Evolutionary conservation across 805 yeast genomes (phyloP).

Genomic region (Wickerhamomyces canadensis): DNA sequence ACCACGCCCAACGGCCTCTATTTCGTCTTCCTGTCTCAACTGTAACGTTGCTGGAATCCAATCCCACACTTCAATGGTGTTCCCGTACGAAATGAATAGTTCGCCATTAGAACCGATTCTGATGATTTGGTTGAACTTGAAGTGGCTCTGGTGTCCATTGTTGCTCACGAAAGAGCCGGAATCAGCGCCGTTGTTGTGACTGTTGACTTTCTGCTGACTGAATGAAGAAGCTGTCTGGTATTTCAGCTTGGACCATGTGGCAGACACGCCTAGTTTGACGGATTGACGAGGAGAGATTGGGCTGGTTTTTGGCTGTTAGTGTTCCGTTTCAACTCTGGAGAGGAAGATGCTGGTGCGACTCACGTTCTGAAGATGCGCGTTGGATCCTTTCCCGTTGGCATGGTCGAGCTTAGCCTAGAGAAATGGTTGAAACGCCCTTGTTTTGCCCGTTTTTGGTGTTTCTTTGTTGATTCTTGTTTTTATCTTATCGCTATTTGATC

Average conservation of each 20-base stretch:
- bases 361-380: slow-evolving; percentile 23
- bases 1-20: slow-evolving; percentile 3
- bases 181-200: not conserved
- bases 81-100: slow-evolving; percentile 24
- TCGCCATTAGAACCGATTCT: slow-evolving; percentile 37
- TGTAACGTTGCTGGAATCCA: slow-evolving; percentile 28
- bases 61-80: slow-evolving; percentile 34
- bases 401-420: slow-evolving; percentile 1
- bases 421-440: no score
- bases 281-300: slow-evolving; percentile 20
- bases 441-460: no score
- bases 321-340: slow-evolving; percentile 1
- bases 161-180: no score
- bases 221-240: slow-evolving; percentile 4
- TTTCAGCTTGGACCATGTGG: slow-evolving; percentile 26
- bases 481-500: no score
- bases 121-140: slow-evolving; percentile 7
- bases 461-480: no score
- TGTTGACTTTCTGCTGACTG: not conserved
- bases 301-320: slow-evolving; percentile 5
- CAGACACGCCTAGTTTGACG: slow-evolving; percentile 17
- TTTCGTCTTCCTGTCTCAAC: slow-evolving; percentile 6
- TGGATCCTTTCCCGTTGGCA: slow-evolving; percentile 27
- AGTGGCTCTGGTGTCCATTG: slow-evolving; percentile 6
- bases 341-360: slow-evolving; percentile 6